phyloP scores from a whole-genome alignment of 306 rosid species.

The Ormosia emarginata region DNA sequence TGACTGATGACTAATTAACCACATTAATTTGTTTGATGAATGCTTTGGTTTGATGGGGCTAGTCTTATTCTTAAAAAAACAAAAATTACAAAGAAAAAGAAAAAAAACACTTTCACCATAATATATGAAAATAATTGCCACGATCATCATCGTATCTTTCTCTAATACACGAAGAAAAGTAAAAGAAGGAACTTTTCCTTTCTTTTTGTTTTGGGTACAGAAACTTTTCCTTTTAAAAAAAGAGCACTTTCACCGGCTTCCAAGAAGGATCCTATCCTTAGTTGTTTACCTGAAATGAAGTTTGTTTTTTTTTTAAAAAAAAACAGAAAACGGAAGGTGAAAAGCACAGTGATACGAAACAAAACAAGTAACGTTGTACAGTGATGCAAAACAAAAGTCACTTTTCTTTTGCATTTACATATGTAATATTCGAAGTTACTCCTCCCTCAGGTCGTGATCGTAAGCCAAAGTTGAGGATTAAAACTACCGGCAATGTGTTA shows the following conservation, averaged over 20 bases:
- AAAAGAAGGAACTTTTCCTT: slow-evolving; percentile 32
- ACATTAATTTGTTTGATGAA: slow-evolving; percentile 5
- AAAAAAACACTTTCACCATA: neutral
- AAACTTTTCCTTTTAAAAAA: slow-evolving; percentile 9
- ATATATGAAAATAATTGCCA: slow-evolving; percentile 14
- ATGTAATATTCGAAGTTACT: neutral
- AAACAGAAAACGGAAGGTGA: slow-evolving; percentile 15
- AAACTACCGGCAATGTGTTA: neutral
- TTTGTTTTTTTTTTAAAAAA: neutral
- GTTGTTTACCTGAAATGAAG: neutral
- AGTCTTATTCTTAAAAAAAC: neutral
- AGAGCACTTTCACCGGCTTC: slow-evolving; percentile 46
- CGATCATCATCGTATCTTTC: slow-evolving; percentile 28
- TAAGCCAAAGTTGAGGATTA: neutral
- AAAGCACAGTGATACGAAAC: slow-evolving; percentile 16
- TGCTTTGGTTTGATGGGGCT: slow-evolving; percentile 28
- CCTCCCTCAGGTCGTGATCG: neutral
- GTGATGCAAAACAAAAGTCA: slow-evolving; percentile 13
- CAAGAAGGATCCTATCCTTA: slow-evolving; percentile 43
- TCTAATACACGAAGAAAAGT: slow-evolving; percentile 14
- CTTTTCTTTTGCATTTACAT: neutral
- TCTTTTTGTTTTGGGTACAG: neutral
- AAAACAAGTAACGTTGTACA: neutral
- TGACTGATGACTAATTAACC: neutral
- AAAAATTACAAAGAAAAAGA: neutral